phyloP scores from a whole-genome alignment of 176 grass and related monocot species.

The Stipa capillata region DNA sequence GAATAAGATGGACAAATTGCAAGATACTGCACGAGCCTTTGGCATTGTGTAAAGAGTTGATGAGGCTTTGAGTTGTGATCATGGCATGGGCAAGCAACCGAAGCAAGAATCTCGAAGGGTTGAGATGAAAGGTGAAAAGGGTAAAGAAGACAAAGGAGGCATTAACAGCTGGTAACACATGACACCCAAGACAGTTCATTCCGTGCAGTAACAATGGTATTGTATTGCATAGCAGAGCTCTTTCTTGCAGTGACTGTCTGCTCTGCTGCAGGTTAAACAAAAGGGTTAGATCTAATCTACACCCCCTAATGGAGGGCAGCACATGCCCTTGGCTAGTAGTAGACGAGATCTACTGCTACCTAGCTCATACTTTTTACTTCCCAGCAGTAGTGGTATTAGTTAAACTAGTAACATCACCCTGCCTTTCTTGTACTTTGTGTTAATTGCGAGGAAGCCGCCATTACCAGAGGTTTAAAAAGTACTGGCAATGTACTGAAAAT shows the following conservation, averaged over 20 bases:
- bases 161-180: conserved; percentile 44
- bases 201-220: background rate
- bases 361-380: conserved; percentile 17
- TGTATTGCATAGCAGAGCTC: background rate
- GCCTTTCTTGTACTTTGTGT: conserved; percentile 41
- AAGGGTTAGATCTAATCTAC: conserved; percentile 35
- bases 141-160: conserved; percentile 16
- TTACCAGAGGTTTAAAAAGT: conserved; percentile 24
- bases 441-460: conserved; percentile 42
- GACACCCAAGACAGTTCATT: conserved; percentile 27
- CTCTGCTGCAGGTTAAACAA: conserved; percentile 38
- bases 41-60: background rate
- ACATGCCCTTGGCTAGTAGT: conserved; percentile 31
- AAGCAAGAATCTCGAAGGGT: conserved; percentile 32
- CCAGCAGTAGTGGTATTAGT: conserved; percentile 9
- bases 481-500: background rate
- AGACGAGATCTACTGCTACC: conserved; percentile 34
- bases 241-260: conserved; percentile 7
- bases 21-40: background rate
- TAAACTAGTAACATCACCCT: conserved; percentile 22
- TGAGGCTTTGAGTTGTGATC: conserved; percentile 1
- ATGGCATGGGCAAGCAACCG: conserved; percentile 4
- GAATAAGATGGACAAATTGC: conserved; percentile 8
- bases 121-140: conserved; percentile 34
- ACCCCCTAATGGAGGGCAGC: conserved; percentile 22